Base-by-base conservation (phyloP, 31 red algal species). In the Porphyra umbilicalis region DNA sequence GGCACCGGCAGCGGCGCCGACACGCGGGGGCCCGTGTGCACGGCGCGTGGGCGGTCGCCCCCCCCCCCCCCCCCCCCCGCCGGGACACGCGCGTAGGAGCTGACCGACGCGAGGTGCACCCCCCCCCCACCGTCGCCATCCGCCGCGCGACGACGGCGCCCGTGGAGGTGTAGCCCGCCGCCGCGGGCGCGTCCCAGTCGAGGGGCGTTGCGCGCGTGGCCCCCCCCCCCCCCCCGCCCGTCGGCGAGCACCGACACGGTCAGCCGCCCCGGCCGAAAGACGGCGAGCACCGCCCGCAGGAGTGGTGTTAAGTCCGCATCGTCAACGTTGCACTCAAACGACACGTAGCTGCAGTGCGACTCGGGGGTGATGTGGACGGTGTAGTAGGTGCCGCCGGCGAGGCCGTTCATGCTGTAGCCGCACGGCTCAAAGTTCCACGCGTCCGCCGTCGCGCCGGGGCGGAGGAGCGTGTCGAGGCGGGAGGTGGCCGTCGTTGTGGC, bases 361-460 rank as follows among this genome's bases (percentile, higher is more conserved):
- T 99, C 97, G 1, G 97, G 97, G 35, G 97, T 92, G 37, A 95
- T 88, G 76, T 99, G 97, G 15, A 99, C 86, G 31, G 97, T 95
- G 38, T 85, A 95, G 84, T 99, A 99, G 30, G 68, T 87, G 75
- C 75, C 77, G 9, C 78, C 18, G 6, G 35, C 32, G 14, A 99
- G 33, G 9, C 85, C 97, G 79, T 99, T 99, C 92, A 99, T 94
- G 20, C 93, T 96, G 84, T 95, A 99, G 10, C 97, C 97, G 78
- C 97, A 99, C 39, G 97, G 97, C 44, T 86, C 88, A 83, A 99
- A 99, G 78, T 93, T 90, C 77, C 88, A 90, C 32, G 97, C 93
- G 57, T 99, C 97, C 18, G 91, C 67, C 33, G 78, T 85, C 16
- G 86, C 74, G 25, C 42, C 83, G 4, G 79, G 76, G 37, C 71